A percentile compares a stretch with the other conserved stretches of the same genome.
phyloP scores from a whole-genome alignment of 257 asterid species.

The Scutellaria barbata region DNA sequence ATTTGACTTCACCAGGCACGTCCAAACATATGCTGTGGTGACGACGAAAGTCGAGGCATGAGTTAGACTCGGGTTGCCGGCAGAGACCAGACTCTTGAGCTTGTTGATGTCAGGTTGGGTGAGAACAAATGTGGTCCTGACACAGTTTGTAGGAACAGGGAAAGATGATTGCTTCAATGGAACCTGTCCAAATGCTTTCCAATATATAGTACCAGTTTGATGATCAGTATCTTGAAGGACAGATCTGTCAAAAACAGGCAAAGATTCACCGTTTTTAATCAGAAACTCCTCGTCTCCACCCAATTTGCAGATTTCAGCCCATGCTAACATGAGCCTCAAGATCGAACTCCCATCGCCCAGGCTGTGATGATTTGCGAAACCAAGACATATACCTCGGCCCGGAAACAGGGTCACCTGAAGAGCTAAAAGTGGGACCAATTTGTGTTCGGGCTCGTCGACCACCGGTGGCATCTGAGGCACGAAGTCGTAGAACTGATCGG shows the following conservation, averaged over 20 bases:
- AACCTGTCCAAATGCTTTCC: not conserved
- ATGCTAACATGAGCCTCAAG: constrained; percentile 37
- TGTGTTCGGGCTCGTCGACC: constrained; percentile 21
- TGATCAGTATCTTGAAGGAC: not conserved
- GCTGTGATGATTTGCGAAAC: constrained; percentile 8
- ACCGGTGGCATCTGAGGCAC: constrained; percentile 43
- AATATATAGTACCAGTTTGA: not conserved
- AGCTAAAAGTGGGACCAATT: constrained; percentile 40
- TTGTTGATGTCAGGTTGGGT: constrained; percentile 29
- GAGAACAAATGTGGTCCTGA: constrained; percentile 25
- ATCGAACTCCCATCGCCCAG: constrained; percentile 36
- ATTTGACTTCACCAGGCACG: constrained; percentile 41
- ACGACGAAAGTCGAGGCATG: constrained; percentile 41
- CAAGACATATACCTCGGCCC: constrained; percentile 37
- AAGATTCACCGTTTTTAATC: not conserved
- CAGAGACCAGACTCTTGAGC: constrained; percentile 33
- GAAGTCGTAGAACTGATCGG: constrained; percentile 44
- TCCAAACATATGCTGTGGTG: constrained; percentile 41
- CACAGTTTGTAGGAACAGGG: constrained; percentile 19
- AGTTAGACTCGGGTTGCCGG: constrained; percentile 22
- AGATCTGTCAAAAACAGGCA: constrained; percentile 38
- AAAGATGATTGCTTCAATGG: constrained; percentile 26
- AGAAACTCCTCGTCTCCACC: constrained; percentile 33
- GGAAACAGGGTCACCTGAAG: constrained; percentile 57
- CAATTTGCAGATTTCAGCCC: constrained; percentile 47